Evolutionary conservation across 2,329 filamentous ascomycete genomes (phyloP).

Genomic region (Penicillium nordicum): DNA sequence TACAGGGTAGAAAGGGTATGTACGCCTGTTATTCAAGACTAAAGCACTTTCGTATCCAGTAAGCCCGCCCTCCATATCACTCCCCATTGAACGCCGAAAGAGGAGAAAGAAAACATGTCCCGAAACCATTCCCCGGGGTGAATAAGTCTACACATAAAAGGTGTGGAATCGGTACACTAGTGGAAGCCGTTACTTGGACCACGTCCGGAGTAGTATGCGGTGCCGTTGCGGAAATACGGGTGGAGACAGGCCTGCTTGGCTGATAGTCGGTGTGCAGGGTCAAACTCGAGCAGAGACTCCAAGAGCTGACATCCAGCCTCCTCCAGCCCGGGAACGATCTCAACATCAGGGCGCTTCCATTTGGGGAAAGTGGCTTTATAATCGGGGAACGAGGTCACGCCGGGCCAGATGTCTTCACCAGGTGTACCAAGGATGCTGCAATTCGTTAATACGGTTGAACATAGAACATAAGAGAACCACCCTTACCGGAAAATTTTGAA

Average conservation of each 20-base stretch:
- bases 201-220: slow-evolving; percentile 48
- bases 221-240: slow-evolving; percentile 68
- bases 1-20: slow-evolving; percentile 24
- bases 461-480: slow-evolving; percentile 17
- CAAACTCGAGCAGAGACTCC: slow-evolving; percentile 74
- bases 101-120: slow-evolving; percentile 23
- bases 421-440: slow-evolving; percentile 76
- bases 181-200: slow-evolving; percentile 38
- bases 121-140: not conserved
- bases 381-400: slow-evolving; percentile 90
- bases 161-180: slow-evolving; percentile 25
- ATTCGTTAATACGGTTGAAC: slow-evolving; percentile 4
- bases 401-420: slow-evolving; percentile 77
- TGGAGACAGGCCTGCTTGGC: slow-evolving; percentile 84
- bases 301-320: slow-evolving; percentile 53
- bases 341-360: slow-evolving; percentile 70
- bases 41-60: slow-evolving; percentile 31
- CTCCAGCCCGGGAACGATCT: slow-evolving; percentile 70
- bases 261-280: slow-evolving; percentile 80
- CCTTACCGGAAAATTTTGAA: slow-evolving; percentile 86
- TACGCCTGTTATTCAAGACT: slow-evolving; percentile 26
- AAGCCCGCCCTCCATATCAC: slow-evolving; percentile 31
- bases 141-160: slow-evolving; percentile 21
- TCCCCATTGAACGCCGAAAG: slow-evolving; percentile 33
- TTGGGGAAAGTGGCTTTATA: slow-evolving; percentile 92